Conservation (phyloP, 2,329 filamentous ascomycete genomes). For the Waltergamsia citrina region DNA sequence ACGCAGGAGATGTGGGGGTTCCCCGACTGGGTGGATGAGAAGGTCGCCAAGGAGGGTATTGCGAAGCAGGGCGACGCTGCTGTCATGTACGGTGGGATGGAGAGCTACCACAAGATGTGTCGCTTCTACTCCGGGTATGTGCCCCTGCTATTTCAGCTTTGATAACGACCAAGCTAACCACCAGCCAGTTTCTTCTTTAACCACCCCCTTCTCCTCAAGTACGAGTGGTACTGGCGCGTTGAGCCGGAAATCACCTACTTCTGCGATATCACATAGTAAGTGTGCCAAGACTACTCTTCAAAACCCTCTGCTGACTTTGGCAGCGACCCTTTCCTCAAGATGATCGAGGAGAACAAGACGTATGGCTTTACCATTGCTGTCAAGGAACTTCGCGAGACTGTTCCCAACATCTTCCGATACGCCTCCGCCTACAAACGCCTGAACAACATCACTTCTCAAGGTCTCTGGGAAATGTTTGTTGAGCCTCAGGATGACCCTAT, state of each 20-base stretch:
- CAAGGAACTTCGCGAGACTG: slow-evolving; percentile 94
- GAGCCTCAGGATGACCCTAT: slow-evolving; percentile 62
- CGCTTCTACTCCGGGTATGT: slow-evolving; percentile 93
- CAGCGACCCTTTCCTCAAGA: slow-evolving; percentile 90
- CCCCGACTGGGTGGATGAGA: slow-evolving; percentile 90
- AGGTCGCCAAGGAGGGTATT: slow-evolving; percentile 92
- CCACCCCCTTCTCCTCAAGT: slow-evolving; percentile 87
- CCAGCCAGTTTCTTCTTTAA: slow-evolving; percentile 79
- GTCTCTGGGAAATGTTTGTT: slow-evolving; percentile 97
- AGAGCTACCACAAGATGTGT: slow-evolving; percentile 99
- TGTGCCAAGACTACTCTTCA: background rate
- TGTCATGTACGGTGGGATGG: slow-evolving; percentile 98
- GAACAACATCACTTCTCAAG: slow-evolving; percentile 83
- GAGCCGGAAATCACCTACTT: slow-evolving; percentile 99
- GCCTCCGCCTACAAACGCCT: slow-evolving; percentile 94
- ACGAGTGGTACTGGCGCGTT: slow-evolving; percentile 99
- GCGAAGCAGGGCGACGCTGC: slow-evolving; percentile 92
- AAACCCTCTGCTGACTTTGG: slow-evolving; percentile 6
- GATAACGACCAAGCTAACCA: background rate
- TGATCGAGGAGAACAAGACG: slow-evolving; percentile 92
- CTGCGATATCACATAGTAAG: slow-evolving; percentile 96
- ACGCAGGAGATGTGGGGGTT: slow-evolving; percentile 89
- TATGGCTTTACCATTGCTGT: slow-evolving; percentile 99
- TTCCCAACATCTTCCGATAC: slow-evolving; percentile 97
- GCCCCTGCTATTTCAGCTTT: background rate